phyloP scores from a whole-genome alignment of 257 asterid species.

The Ehretia macrophylla region DNA sequence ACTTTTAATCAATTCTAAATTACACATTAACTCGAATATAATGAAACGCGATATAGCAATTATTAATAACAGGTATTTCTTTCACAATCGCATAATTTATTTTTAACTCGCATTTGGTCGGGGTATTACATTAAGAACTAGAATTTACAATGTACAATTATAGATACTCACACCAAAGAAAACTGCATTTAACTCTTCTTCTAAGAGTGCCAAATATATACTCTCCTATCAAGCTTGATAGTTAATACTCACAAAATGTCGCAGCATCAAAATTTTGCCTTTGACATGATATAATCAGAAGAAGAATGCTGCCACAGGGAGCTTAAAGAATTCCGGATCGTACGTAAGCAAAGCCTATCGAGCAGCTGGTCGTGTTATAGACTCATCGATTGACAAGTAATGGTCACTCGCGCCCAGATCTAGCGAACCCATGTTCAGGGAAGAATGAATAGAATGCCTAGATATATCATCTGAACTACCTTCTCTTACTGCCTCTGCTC shows the following conservation, averaged over 20 bases:
- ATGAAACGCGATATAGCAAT: too few species aligned
- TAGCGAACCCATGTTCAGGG: conserved; percentile 54
- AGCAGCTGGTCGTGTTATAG: conserved; percentile 70
- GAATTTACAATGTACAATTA: neutral
- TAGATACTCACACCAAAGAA: neutral
- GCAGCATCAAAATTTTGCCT: neutral
- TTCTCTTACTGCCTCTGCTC: conserved; percentile 57
- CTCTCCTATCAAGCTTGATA: neutral
- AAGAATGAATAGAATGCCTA: conserved; percentile 72
- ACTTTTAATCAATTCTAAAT: too few species aligned
- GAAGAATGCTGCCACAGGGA: neutral
- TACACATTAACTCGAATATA: too few species aligned
- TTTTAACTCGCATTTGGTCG: too few species aligned
- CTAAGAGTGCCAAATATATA: neutral
- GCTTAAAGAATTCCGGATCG: neutral
- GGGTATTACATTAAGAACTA: too few species aligned
- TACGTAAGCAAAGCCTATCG: conserved; percentile 37
- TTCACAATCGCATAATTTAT: too few species aligned
- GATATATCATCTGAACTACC: conserved; percentile 86
- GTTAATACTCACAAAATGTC: neutral
- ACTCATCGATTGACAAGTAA: conserved; percentile 70
- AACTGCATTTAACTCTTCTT: too few species aligned
- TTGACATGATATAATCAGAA: neutral
- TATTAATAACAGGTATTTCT: too few species aligned
- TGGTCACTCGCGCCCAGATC: conserved; percentile 66